These are phyloP conservation scores for Entomortierella beljakovae DNA, from an alignment of 192 early-diverging fungal species.

Conservation along the genomic window DNA sequence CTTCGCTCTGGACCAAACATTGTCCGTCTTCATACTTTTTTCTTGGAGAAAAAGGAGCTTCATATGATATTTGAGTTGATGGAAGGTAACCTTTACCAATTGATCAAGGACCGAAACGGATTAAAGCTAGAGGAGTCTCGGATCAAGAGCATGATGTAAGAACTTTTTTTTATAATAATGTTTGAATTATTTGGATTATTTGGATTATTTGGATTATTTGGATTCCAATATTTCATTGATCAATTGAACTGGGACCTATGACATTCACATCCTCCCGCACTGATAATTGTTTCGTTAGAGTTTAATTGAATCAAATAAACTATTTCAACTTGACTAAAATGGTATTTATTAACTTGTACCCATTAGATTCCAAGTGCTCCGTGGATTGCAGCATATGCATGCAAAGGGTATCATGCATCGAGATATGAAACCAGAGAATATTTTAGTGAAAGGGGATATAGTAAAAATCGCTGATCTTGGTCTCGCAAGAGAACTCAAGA, in stretches of 20 bases:
- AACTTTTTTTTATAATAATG: not conserved
- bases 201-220: too few relatives aligned
- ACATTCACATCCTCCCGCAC: too few relatives aligned
- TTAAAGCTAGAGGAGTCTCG: constrained; percentile 69
- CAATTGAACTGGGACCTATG: too few relatives aligned
- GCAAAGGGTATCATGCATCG: constrained; percentile 94
- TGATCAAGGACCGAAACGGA: constrained; percentile 82
- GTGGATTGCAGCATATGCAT: constrained; percentile 93
- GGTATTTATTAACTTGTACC: not conserved
- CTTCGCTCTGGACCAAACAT: constrained; percentile 89
- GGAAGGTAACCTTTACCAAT: constrained; percentile 95
- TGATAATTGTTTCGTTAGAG: not conserved
- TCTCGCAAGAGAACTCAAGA: constrained; percentile 90
- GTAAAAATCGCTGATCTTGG: constrained; percentile 98
- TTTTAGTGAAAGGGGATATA: constrained; percentile 74
- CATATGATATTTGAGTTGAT: constrained; percentile 97
- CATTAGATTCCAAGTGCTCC: constrained; percentile 84
- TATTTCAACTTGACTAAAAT: not conserved
- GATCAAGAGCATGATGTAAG: constrained; percentile 84
- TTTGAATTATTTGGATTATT: constrained; percentile 13
- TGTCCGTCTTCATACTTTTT: constrained; percentile 85
- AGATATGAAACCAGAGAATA: constrained; percentile 98
- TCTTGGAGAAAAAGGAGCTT: constrained; percentile 87
- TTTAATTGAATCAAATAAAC: not conserved
- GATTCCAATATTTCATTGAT: too few relatives aligned